A percentile compares a stretch with the other conserved stretches of the same genome.
Evolutionary conservation across 176 grass and related monocot species (phyloP).

Genomic region (Pharus latifolius): DNA sequence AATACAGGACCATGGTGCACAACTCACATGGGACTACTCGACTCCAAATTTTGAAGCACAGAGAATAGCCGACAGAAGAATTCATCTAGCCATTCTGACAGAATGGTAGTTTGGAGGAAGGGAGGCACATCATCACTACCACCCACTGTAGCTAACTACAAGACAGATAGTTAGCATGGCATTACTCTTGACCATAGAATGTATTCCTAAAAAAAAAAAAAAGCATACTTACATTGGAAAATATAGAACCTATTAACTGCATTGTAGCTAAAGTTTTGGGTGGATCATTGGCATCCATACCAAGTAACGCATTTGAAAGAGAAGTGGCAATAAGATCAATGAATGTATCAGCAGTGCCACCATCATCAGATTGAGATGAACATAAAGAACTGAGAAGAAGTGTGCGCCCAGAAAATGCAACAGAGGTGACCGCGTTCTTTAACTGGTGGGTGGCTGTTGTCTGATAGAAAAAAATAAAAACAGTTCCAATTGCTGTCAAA

Average conservation of each 20-base stretch:
- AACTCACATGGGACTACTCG: conserved; percentile 77
- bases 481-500: neutral
- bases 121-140: conserved; percentile 35
- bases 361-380: conserved; percentile 38
- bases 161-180: conserved; percentile 27
- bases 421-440: conserved; percentile 87
- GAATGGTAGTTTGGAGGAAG: conserved; percentile 58
- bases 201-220: conserved; percentile 17
- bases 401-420: conserved; percentile 80
- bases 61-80: conserved; percentile 87
- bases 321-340: conserved; percentile 60
- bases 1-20: neutral
- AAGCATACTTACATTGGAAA: conserved; percentile 75
- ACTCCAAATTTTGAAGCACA: conserved; percentile 87
- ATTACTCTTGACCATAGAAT: neutral
- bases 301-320: conserved; percentile 94
- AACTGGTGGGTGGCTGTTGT: conserved; percentile 95
- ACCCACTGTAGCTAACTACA: conserved; percentile 69
- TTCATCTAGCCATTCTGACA: conserved; percentile 87
- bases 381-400: conserved; percentile 58
- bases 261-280: conserved; percentile 94
- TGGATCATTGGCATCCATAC: conserved; percentile 98
- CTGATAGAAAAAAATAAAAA: conserved; percentile 35
- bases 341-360: conserved; percentile 22
- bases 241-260: conserved; percentile 92